These are phyloP conservation scores for Ceratocystis huliohia DNA, from an alignment of 2,329 filamentous ascomycete species.

Conservation along the genomic window DNA sequence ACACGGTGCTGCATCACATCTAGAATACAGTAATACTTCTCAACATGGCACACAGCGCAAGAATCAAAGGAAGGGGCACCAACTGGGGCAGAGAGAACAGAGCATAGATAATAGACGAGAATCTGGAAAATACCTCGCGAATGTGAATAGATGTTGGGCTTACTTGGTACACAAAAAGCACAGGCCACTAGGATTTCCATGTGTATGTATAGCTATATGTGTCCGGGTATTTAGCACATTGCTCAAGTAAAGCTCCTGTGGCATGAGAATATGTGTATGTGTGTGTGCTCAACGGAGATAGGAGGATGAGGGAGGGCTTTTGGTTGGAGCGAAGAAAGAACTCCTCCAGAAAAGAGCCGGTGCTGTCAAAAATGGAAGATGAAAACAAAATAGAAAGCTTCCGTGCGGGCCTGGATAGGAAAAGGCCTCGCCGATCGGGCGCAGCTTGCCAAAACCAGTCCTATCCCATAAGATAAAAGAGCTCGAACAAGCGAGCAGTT, in stretches of 20 bases:
- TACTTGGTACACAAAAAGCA: not conserved
- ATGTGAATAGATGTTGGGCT: not conserved
- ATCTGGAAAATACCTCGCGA: not conserved
- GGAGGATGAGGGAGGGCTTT: not conserved
- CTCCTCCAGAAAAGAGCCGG: no score
- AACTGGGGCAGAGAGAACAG: not conserved
- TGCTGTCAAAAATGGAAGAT: not conserved
- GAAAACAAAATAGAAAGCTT: not conserved
- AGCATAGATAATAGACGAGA: not conserved
- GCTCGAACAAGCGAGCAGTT: not conserved
- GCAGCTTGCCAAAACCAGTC: not conserved
- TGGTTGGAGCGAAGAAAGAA: not conserved
- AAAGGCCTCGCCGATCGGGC: conserved; percentile 3
- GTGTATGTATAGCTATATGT: not conserved
- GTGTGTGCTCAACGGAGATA: not conserved
- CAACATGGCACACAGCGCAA: not conserved
- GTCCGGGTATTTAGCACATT: not conserved
- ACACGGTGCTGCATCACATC: not conserved
- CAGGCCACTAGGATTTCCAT: not conserved
- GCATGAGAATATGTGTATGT: not conserved
- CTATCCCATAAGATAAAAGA: not conserved
- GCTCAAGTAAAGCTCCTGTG: not conserved
- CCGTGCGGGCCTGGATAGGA: not conserved
- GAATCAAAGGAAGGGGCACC: not conserved
- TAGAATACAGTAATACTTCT: not conserved